Evolutionary conservation across 164 flowering plant species (phyloP).

Genomic region (Berberis thunbergii): DNA sequence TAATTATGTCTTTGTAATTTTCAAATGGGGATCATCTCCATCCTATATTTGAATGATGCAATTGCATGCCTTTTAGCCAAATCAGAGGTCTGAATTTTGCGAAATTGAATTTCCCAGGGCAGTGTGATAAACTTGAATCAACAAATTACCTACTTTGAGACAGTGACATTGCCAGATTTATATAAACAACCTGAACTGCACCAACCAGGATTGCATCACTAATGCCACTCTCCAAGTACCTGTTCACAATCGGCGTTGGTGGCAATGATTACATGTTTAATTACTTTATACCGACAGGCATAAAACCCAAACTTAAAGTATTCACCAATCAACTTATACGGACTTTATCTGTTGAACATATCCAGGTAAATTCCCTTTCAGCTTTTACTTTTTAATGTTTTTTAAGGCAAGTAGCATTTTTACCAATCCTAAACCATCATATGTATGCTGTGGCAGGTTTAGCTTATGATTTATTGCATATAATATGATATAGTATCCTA

Average conservation of each 20-base stretch:
- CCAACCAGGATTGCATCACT: background rate
- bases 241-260: slow-evolving; percentile 53
- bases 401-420: no score
- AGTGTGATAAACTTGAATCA: slow-evolving; percentile 29
- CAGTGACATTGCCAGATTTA: slow-evolving; percentile 34
- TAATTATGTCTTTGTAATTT: slow-evolving; percentile 6
- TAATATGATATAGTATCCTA: background rate
- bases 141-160: slow-evolving; percentile 48
- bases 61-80: background rate
- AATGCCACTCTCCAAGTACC: slow-evolving; percentile 16
- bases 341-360: slow-evolving; percentile 22
- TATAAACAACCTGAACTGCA: slow-evolving; percentile 17
- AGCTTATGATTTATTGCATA: no score
- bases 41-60: no score
- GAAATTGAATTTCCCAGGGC: slow-evolving; percentile 10
- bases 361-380: slow-evolving; percentile 31
- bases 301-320: slow-evolving; percentile 22
- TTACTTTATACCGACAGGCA: slow-evolving; percentile 25
- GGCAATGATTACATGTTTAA: slow-evolving; percentile 55
- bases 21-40: no score
- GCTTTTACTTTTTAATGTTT: background rate
- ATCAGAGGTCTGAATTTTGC: background rate
- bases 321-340: slow-evolving; percentile 39
- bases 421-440: no score
- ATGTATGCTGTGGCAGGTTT: no score